Conservation (phyloP, 2,329 filamentous ascomycete genomes). For the Hypoxylon sp. region DNA sequence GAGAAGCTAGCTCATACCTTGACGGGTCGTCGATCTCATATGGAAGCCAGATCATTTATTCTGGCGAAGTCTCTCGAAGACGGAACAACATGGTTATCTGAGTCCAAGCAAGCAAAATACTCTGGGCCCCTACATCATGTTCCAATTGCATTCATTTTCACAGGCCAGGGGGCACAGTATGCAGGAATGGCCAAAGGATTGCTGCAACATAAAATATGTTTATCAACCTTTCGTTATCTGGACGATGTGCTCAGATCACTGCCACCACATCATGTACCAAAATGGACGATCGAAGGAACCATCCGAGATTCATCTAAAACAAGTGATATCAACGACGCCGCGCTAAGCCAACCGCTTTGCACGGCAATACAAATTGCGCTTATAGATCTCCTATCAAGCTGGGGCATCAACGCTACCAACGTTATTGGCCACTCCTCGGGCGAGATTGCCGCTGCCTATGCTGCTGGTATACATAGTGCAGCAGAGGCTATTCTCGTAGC, state of each 20-base stretch:
- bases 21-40: too few relatives aligned
- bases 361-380: constrained; percentile 41
- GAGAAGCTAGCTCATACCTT: too few relatives aligned
- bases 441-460: constrained; percentile 55
- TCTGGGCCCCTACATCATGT: too few relatives aligned
- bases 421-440: constrained; percentile 46
- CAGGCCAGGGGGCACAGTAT: constrained; percentile 13
- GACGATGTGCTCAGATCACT: constrained; percentile 19
- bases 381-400: constrained; percentile 24
- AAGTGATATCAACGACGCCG: constrained; percentile 16
- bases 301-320: constrained; percentile 8
- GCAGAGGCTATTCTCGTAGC: constrained; percentile 32
- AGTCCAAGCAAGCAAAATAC: too few relatives aligned
- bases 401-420: constrained; percentile 18
- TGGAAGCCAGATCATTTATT: too few relatives aligned
- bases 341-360: constrained; percentile 34
- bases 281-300: constrained; percentile 27
- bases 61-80: too few relatives aligned
- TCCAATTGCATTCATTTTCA: constrained; percentile 14
- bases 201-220: constrained; percentile 22
- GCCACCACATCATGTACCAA: not conserved
- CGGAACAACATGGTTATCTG: too few relatives aligned
- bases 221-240: constrained; percentile 33
- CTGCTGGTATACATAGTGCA: constrained; percentile 42
- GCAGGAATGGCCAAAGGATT: constrained; percentile 4